Conservation (phyloP, 2,329 filamentous ascomycete species). For the Calycina herbarum region DNA sequence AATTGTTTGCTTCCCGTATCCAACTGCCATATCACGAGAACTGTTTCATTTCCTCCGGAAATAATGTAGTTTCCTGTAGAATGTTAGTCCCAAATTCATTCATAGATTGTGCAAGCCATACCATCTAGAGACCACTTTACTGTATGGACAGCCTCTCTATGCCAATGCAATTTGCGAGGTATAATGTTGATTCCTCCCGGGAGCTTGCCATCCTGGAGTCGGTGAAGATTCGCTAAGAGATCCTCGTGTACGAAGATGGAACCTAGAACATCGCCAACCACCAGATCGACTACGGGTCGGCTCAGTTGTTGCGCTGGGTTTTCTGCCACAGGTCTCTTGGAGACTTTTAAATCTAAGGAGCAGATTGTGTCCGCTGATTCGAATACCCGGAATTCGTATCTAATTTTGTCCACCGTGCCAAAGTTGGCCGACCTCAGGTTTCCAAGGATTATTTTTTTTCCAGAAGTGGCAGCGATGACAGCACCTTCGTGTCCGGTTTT, state of each 20-base stretch:
- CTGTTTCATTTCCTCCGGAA: slow-evolving; percentile 87
- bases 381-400: slow-evolving; percentile 59
- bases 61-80: slow-evolving; percentile 81
- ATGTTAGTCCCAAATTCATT: slow-evolving; percentile 35
- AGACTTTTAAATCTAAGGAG: slow-evolving; percentile 62
- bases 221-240: slow-evolving; percentile 54
- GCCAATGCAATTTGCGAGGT: slow-evolving; percentile 81
- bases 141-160: slow-evolving; percentile 77
- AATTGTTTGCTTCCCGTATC: slow-evolving; percentile 81
- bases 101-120: slow-evolving; percentile 42
- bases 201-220: slow-evolving; percentile 41
- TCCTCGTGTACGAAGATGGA: slow-evolving; percentile 81
- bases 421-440: slow-evolving; percentile 41
- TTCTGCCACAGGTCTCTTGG: slow-evolving; percentile 24
- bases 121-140: slow-evolving; percentile 93
- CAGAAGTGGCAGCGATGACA: slow-evolving; percentile 56
- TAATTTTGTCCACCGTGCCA: slow-evolving; percentile 44
- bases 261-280: slow-evolving; percentile 74
- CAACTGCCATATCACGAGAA: slow-evolving; percentile 89
- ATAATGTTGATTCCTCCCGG: slow-evolving; percentile 39
- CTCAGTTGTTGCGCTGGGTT: slow-evolving; percentile 35
- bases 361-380: slow-evolving; percentile 64
- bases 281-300: slow-evolving; percentile 64
- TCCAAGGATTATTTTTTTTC: slow-evolving; percentile 61
- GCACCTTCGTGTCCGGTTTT: slow-evolving; percentile 54